These are phyloP conservation scores for Craterostigma plantagineum DNA, from an alignment of 257 asterid genomes.

Conservation along the genomic window DNA sequence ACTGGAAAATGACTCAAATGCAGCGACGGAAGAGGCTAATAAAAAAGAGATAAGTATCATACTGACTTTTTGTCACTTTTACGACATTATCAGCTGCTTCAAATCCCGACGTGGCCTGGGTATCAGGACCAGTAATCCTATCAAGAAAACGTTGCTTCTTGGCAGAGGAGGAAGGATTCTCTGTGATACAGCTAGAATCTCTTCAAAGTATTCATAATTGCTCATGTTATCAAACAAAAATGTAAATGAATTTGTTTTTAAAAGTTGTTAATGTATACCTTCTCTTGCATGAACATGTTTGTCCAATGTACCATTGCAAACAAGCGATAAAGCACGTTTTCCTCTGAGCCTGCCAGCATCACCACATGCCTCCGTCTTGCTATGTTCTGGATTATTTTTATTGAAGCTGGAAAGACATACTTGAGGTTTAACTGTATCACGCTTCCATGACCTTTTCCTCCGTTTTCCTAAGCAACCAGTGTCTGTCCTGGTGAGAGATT, in stretches of 20 bases:
- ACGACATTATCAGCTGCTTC: conserved; percentile 13
- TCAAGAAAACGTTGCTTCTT: conserved; percentile 16
- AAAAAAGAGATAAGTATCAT: conserved; percentile 7
- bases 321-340: conserved; percentile 3
- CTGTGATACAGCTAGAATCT: conserved; percentile 17
- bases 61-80: conserved; percentile 38
- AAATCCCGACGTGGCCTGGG: conserved; percentile 18
- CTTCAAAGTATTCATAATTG: conserved; percentile 14
- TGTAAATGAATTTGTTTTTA: background rate
- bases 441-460: conserved; percentile 32
- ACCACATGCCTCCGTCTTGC: conserved; percentile 1
- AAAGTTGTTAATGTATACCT: conserved; percentile 19
- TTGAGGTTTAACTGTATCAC: conserved; percentile 12
- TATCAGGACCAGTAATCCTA: conserved; percentile 16
- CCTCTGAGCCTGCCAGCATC: conserved; percentile 15
- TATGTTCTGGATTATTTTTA: conserved; percentile 15
- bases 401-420: conserved; percentile 6
- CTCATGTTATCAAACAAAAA: background rate
- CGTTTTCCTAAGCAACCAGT: conserved; percentile 18
- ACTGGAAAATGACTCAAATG: conserved; percentile 4
- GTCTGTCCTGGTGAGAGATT: conserved; percentile 19
- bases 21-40: conserved; percentile 2
- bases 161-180: conserved; percentile 10
- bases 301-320: conserved; percentile 13
- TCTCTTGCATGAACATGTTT: conserved; percentile 20